Evolutionary conservation across 2,329 filamentous ascomycete genomes (phyloP), one percentile per base, ranked within the genome.

Genomic region (Orbilia brochopaga): DNA sequence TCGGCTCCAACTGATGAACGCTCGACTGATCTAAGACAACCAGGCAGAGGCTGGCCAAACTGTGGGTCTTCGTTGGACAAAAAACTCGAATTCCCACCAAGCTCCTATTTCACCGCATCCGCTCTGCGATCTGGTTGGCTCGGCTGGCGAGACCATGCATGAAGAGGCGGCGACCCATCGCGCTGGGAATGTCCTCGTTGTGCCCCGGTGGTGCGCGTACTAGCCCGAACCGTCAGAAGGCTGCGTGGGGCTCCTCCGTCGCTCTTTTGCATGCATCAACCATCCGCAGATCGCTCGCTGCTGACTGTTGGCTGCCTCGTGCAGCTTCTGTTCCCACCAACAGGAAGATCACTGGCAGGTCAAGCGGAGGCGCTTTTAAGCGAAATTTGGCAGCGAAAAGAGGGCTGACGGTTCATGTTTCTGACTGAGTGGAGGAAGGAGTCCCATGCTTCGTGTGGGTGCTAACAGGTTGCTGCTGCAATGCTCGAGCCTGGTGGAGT

Each of bases 101-200:
- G 50, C 48, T 64, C 54, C 42, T 48, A 64, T 65, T 72, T 72
- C 67, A 72, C 67, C 60, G 60, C 60, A 56, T 52, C 42, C 51
- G 35, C 53, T 17, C 50, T 50, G 55, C 55, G 32, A 56, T 65
- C 50, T 72, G 67, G 67, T 72, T 72, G 67, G 67, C 53, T 65
- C 67, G 60, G 55, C 67, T 51, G 67, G 60, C 62, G 67, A 72
- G 60, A 65, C 60, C 60, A 70, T 72, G 67, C 67, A 72, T 61
- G 55, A 72, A 60, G 19, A 72, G 67, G 67, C 67, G 67, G 67
- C 60, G 67, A 72, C 67, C 67, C 67, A 72, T 72, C 67, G 67
- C 60, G 67, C 67, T 72, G 67, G 66, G 60, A 72, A 64, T 72
- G 54, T 23, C 32, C 56, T 61, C 60, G 44, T 23, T 42, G 27